Evolutionary conservation across 345 rosid genomes (phyloP), one percentile per base, ranked within the genome.

Genomic region (Raphanus raphanistrum): DNA sequence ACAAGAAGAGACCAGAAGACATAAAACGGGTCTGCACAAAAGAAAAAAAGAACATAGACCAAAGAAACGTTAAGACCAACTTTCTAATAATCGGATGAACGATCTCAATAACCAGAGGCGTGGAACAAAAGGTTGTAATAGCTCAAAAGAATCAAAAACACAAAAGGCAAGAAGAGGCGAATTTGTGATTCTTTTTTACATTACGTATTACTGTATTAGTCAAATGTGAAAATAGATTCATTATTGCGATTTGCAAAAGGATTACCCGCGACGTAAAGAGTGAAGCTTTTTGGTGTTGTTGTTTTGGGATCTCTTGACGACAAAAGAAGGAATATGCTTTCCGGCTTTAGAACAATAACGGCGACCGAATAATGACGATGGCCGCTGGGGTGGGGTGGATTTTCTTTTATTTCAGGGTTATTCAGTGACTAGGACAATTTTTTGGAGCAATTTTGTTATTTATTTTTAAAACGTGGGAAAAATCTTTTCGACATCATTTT

Each of bases 321-420:
- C 68, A 32, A 45, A 35, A 61, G 68, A 77, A 81, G 68, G 86
- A 76, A 86, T 83, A 84, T 76, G 79, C 82, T 68, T 57, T 81
- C 6, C 3, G 70, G 36, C 12, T 26, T 9, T 25, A 59, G 35
- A 59, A 71, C 11, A 59, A 64, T 64, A 4, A 66, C 79, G 62
- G 62, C 76, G 58, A 35, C 41, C 21, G 66, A 41, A 67, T 26
- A 15, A 26, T 1, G 11, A 70, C 67, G 9, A 33, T 50, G 63
- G 63, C 50, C 63, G 52, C 55, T 32, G 10, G 10, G 25, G 33
- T 4, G 75, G 38, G 9, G n/a, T n/a, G 21, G 21, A 21, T 21
- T 0, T 50, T 32, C 5, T 0, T 32, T 21, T 21, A 21, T 75
- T 60, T 68, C 66, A 72, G 68, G 68, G 60, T 12, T 41, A 11